phyloP scores from a whole-genome alignment of 1,284 basidiomycete species.

The Cutaneotrichosporon sp. region DNA sequence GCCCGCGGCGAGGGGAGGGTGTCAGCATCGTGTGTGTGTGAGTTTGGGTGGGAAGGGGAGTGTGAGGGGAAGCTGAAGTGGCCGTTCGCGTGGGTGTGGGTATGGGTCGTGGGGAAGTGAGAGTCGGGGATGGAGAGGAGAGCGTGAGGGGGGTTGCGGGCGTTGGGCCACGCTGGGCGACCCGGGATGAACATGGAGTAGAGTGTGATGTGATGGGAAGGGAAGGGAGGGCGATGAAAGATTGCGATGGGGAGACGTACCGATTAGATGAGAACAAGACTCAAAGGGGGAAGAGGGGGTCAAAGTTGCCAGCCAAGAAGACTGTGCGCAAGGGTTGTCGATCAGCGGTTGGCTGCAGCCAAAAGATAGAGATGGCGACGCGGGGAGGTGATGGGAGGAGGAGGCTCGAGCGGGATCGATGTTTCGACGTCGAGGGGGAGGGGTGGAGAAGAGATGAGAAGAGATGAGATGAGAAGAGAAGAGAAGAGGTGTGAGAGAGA shows the following conservation, averaged over 20 bases:
- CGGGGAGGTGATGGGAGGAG: background rate
- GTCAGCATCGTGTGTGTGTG: conserved; percentile 1
- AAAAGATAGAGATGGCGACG: background rate
- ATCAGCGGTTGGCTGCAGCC: background rate
- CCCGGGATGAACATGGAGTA: background rate
- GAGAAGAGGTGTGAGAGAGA: too few species aligned
- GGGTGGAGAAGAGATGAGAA: background rate
- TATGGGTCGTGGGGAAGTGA: background rate
- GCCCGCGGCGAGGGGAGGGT: background rate
- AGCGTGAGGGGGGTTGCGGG: background rate
- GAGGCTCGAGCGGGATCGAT: too few species aligned
- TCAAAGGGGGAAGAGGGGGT: too few species aligned
- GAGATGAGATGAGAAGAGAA: background rate
- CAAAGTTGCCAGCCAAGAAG: background rate
- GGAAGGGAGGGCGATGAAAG: background rate
- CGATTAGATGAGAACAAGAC: too few species aligned
- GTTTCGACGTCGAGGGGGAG: background rate
- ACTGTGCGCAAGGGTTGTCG: background rate
- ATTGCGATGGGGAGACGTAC: background rate
- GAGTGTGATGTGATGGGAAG: background rate
- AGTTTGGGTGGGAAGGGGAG: background rate
- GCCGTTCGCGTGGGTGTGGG: background rate
- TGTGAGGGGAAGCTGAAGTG: background rate
- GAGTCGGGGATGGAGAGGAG: background rate
- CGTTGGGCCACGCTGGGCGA: background rate